Conservation (phyloP, 331 rosid genomes). For the Telfairia occidentalis region DNA sequence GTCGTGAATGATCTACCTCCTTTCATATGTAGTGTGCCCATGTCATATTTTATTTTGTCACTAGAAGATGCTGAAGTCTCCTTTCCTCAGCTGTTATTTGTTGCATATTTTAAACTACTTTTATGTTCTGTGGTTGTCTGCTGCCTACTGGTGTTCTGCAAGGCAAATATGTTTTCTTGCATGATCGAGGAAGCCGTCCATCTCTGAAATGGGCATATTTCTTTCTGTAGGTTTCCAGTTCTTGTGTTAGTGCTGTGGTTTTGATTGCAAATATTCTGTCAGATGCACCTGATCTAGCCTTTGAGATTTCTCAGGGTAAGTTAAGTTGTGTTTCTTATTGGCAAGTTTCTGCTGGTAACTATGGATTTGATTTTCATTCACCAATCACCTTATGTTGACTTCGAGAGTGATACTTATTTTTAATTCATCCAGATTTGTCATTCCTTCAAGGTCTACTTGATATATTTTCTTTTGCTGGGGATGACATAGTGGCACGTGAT, state of each 20-base stretch:
- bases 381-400: neutral
- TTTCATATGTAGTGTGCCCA: neutral
- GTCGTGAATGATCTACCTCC: neutral
- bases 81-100: neutral
- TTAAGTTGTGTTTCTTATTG: conserved; percentile 1
- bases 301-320: conserved; percentile 52
- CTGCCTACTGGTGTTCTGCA: too few species aligned
- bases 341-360: conserved; percentile 2
- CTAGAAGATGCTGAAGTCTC: neutral
- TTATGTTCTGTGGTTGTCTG: neutral
- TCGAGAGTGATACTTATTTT: conserved; percentile 22
- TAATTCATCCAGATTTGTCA: conserved; percentile 36
- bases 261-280: conserved; percentile 78
- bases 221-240: conserved; percentile 60
- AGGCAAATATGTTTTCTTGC: neutral
- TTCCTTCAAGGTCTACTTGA: conserved; percentile 77
- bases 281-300: conserved; percentile 40
- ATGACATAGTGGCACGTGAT: conserved; percentile 70
- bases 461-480: conserved; percentile 67
- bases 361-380: neutral
- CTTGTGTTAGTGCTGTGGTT: conserved; percentile 71
- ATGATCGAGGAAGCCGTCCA: neutral
- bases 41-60: neutral
- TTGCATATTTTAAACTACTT: neutral
- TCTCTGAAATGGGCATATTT: neutral